Conservation (phyloP, 2,329 filamentous ascomycete genomes). For the Penicillium polonicum region DNA sequence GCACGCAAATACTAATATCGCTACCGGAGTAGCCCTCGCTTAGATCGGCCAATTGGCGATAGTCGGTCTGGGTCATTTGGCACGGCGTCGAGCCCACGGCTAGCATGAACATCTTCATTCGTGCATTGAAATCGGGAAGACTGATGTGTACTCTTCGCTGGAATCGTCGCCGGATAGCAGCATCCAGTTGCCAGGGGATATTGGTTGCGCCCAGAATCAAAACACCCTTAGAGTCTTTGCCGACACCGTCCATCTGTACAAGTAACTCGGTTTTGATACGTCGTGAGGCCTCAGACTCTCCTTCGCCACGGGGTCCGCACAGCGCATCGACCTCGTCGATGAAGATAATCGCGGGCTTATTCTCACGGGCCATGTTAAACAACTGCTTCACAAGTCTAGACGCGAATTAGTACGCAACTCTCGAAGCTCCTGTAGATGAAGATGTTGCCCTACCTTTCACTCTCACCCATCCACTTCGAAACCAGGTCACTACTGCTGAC, state of each 20-base stretch:
- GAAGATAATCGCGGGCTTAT: slow-evolving; percentile 97
- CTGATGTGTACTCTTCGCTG: slow-evolving; percentile 95
- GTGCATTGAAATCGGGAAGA: slow-evolving; percentile 79
- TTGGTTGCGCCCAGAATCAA: slow-evolving; percentile 95
- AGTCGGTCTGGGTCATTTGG: slow-evolving; percentile 74
- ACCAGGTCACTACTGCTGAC: slow-evolving; percentile 96
- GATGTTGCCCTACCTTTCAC: slow-evolving; percentile 69
- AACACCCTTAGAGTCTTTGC: slow-evolving; percentile 90
- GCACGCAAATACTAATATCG: slow-evolving; percentile 93
- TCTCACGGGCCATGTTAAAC: slow-evolving; percentile 97
- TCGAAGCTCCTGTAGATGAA: not conserved
- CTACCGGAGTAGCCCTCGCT: slow-evolving; percentile 94
- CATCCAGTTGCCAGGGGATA: slow-evolving; percentile 97
- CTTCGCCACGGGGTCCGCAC: slow-evolving; percentile 87
- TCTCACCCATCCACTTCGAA: slow-evolving; percentile 99
- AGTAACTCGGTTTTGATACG: slow-evolving; percentile 98
- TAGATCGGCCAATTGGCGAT: slow-evolving; percentile 71
- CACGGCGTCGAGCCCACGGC: slow-evolving; percentile 92
- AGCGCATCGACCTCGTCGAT: slow-evolving; percentile 98
- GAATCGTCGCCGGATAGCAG: slow-evolving; percentile 92
- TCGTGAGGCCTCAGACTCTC: slow-evolving; percentile 93
- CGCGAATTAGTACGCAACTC: slow-evolving; percentile 10
- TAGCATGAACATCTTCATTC: slow-evolving; percentile 94
- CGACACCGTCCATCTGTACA: slow-evolving; percentile 98
- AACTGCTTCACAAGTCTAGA: slow-evolving; percentile 86